phyloP scores from a whole-genome alignment of 352 stramenopile species.

The Pythium biforme region DNA sequence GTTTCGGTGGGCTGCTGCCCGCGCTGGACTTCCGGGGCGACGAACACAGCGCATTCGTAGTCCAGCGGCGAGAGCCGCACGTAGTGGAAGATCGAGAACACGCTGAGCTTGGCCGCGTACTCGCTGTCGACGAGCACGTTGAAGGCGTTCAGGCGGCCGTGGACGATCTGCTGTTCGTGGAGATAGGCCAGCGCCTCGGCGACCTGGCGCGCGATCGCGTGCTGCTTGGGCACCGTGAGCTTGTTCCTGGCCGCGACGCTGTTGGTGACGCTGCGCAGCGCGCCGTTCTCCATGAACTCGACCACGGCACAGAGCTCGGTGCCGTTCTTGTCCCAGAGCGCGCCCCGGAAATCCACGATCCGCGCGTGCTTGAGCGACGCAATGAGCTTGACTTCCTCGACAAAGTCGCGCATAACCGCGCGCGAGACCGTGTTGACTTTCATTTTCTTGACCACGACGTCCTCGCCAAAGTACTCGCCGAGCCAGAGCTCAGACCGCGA shows the following conservation, averaged over 20 bases:
- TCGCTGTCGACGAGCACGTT: conserved; percentile 74
- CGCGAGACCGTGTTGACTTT: conserved; percentile 71
- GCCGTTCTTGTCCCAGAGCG: conserved; percentile 71
- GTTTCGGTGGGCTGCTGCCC: conserved; percentile 69
- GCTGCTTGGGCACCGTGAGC: conserved; percentile 57
- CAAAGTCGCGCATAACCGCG: conserved; percentile 62
- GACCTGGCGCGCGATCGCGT: conserved; percentile 66
- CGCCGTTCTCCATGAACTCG: conserved; percentile 61
- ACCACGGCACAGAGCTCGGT: conserved; percentile 74
- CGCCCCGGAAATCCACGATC: conserved; percentile 68
- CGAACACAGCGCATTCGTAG: conserved; percentile 64
- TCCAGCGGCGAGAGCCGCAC: conserved; percentile 69
- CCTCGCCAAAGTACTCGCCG: conserved; percentile 60
- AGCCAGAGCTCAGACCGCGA: conserved; percentile 74
- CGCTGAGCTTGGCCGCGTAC: conserved; percentile 67
- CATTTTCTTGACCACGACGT: conserved; percentile 80
- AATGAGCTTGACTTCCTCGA: conserved; percentile 83
- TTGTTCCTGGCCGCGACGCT: conserved; percentile 32
- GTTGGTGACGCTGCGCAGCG: conserved; percentile 60
- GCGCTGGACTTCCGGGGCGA: conserved; percentile 65
- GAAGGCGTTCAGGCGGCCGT: conserved; percentile 73
- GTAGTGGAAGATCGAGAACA: conserved; percentile 81
- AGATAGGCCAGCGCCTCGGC: conserved; percentile 66
- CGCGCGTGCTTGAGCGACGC: conserved; percentile 59
- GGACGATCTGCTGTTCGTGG: conserved; percentile 70